These are phyloP conservation scores for Termitomyces sp. DNA, from an alignment of 768 basidiomycete genomes.

Conservation along the genomic window DNA sequence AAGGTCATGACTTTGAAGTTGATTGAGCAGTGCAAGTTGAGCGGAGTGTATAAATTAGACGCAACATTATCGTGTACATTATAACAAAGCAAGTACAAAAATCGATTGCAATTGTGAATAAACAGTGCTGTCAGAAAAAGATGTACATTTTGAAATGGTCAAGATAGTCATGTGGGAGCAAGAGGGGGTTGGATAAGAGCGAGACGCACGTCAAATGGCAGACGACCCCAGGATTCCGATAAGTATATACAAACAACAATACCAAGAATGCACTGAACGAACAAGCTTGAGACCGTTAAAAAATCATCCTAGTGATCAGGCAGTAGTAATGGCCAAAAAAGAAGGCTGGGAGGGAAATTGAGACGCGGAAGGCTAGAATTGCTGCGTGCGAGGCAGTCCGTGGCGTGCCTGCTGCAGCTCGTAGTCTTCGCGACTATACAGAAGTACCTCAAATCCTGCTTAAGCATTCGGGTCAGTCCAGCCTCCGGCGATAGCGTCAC, in stretches of 20 bases:
- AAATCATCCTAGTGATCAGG: no score
- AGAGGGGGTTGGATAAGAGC: neutral
- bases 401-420: neutral
- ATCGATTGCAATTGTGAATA: neutral
- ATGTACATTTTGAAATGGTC: neutral
- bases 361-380: neutral
- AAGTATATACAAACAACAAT: neutral
- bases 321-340: neutral
- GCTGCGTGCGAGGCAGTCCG: neutral
- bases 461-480: conserved; percentile 18
- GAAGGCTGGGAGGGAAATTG: neutral
- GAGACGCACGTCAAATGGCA: neutral
- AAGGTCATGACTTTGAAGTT: neutral
- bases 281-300: neutral
- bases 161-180: neutral
- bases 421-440: neutral
- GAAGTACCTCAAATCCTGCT: neutral
- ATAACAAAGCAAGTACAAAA: neutral
- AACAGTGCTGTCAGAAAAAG: neutral
- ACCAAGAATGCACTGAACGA: neutral
- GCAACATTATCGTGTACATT: neutral
- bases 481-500: conserved; percentile 26
- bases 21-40: neutral
- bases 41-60: neutral
- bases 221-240: neutral